Evolutionary conservation across 495 filamentous ascomycete species (phyloP).

Genomic region (Aspergillus nanangensis): DNA sequence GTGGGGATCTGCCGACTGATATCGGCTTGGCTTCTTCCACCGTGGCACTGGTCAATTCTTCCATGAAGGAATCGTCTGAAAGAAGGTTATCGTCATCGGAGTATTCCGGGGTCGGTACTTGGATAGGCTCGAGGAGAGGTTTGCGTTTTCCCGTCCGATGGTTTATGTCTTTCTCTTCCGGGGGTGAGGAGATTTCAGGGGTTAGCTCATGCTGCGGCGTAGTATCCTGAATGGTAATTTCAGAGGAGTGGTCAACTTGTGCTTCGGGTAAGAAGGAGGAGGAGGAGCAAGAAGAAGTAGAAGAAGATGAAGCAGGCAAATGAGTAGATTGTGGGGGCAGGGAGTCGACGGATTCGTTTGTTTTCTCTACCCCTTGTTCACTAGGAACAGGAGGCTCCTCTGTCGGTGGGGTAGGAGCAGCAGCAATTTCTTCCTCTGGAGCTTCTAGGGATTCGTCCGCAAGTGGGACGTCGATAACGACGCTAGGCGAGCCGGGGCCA

Average conservation of each 20-base stretch:
- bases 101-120: conserved; percentile 47
- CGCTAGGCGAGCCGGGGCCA: conserved; percentile 33
- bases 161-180: conserved; percentile 11
- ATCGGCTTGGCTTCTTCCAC: conserved; percentile 82
- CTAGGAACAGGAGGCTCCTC: conserved; percentile 14
- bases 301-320: conserved; percentile 17
- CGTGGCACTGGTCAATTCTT: conserved; percentile 78
- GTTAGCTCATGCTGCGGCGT: conserved; percentile 15
- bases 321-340: conserved; percentile 13
- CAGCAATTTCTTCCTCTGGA: conserved; percentile 24
- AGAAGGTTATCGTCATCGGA: conserved; percentile 61
- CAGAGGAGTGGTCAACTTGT: conserved; percentile 14
- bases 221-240: conserved; percentile 5
- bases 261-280: conserved; percentile 13
- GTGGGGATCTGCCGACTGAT: conserved; percentile 77
- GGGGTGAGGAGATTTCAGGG: conserved; percentile 17
- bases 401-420: conserved; percentile 17
- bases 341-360: conserved; percentile 6
- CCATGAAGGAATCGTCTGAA: conserved; percentile 85
- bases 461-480: conserved; percentile 29
- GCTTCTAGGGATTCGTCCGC: conserved; percentile 21
- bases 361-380: conserved; percentile 15
- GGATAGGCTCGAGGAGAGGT: conserved; percentile 51
- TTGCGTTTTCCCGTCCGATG: conserved; percentile 43
- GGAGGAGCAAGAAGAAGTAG: conserved; percentile 6